Percentiles rank a stretch among this genome's conserved stretches.
Evolutionary conservation across 441 rosid genomes (phyloP).

Genomic region (Pelargonium myrrhifolium): DNA sequence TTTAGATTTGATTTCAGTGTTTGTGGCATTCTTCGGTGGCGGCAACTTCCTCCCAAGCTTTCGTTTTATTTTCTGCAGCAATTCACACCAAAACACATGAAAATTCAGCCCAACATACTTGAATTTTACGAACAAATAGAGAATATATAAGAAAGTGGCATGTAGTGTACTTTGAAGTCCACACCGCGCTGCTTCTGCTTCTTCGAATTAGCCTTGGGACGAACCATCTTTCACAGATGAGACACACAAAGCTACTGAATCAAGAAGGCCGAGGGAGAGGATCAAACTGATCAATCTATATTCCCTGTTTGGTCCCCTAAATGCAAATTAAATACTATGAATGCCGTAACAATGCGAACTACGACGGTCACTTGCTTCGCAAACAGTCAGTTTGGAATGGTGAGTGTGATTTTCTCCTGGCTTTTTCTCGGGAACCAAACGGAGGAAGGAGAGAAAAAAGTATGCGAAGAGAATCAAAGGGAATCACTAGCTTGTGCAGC

Average conservation of each 20-base stretch:
- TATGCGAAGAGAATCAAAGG: background rate
- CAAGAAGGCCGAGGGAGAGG: background rate
- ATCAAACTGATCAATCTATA: background rate
- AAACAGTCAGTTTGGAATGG: background rate
- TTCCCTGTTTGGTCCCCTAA: slow-evolving; percentile 5
- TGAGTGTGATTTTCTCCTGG: background rate
- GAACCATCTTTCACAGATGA: slow-evolving; percentile 14
- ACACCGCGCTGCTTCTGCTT: slow-evolving; percentile 17
- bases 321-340: background rate
- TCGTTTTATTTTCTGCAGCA: slow-evolving; percentile 74
- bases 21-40: slow-evolving; percentile 81
- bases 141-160: background rate
- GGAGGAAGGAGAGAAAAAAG: background rate
- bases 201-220: slow-evolving; percentile 15
- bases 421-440: slow-evolving; percentile 8
- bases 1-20: slow-evolving; percentile 82
- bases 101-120: background rate
- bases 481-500: background rate
- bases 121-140: background rate
- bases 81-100: background rate
- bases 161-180: slow-evolving; percentile 14
- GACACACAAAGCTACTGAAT: background rate
- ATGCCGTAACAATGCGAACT: background rate
- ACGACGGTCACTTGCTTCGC: background rate
- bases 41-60: slow-evolving; percentile 86